Percentiles rank a stretch among this genome's conserved stretches.
These are phyloP conservation scores for Fusarium tuaranense DNA, from an alignment of 2,329 filamentous ascomycete species.

Conservation along the genomic window DNA sequence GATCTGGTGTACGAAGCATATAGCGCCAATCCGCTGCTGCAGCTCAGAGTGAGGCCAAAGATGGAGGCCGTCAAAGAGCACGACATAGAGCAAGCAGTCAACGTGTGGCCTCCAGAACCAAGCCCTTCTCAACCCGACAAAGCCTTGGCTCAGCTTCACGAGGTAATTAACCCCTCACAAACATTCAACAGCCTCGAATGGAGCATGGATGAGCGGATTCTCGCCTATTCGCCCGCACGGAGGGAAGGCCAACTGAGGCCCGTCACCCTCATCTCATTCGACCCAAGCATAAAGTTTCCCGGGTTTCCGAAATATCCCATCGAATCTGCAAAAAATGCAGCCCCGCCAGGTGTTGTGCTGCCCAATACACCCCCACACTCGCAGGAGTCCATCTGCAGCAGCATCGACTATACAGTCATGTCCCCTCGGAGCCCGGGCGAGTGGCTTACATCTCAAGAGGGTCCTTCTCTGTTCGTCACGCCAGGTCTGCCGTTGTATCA, in stretches of 20 bases:
- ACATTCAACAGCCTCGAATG: constrained; percentile 54
- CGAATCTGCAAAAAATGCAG: background rate
- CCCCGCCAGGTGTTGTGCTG: background rate
- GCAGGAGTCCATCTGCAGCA: background rate
- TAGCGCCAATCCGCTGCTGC: constrained; percentile 52
- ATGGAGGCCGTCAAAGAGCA: background rate
- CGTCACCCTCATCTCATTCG: constrained; percentile 46
- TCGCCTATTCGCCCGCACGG: constrained; percentile 56
- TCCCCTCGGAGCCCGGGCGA: constrained; percentile 3
- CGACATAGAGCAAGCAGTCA: background rate
- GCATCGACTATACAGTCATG: background rate
- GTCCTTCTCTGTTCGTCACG: constrained; percentile 8
- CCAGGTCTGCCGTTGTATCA: constrained; percentile 23
- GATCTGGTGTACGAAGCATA: constrained; percentile 61
- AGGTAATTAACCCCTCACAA: constrained; percentile 50
- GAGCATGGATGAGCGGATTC: constrained; percentile 58
- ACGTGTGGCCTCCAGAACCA: constrained; percentile 42
- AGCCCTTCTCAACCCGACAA: background rate
- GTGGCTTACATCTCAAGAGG: background rate
- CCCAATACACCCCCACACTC: background rate
- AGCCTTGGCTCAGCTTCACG: constrained; percentile 42
- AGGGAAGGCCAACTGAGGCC: constrained; percentile 28
- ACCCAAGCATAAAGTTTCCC: constrained; percentile 42
- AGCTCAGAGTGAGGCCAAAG: constrained; percentile 52
- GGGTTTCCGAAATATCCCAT: constrained; percentile 28